Evolutionary conservation across 768 basidiomycete species (phyloP), one percentile per base, ranked within the genome.

Genomic region (Gymnopilus dilepis): DNA sequence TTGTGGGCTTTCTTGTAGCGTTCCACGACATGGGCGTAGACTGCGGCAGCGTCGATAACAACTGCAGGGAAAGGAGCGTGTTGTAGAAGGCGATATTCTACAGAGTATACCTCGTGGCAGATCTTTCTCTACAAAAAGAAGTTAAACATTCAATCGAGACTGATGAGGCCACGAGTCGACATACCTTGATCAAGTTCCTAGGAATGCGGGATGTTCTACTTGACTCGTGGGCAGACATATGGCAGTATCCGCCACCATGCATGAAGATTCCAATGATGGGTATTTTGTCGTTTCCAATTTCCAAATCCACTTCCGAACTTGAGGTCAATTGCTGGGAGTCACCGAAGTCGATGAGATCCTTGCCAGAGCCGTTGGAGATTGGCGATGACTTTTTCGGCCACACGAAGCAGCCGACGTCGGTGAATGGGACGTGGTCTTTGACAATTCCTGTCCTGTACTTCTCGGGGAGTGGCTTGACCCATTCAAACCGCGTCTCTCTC

Each of bases 201-300:
- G 84, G 84, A 50, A 86, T 80, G 54, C 79, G 73, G 2, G 82
- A 84, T 4, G 84, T 82, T 21, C 77, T 65, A 34, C 80, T 73
- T 7, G 68, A 72, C 67, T 85, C 84, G 56, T 84, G 83, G 0
- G 82, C 84, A 22, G 83, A 84, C 82, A 84, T 84, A 62, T 85
- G 84, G 63, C 81, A 84, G 59, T 84, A 85, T 13, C 82, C 84
- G 19, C 84, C 83, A 21, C 84, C 84, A 53, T 85, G 84, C 69
- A 84, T 74, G 70, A 81, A 85, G 15, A 84, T 74, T 2, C 82
- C 82, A 34, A 84, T 74, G 33, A 82, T 43, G 5, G 77, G 75
- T 2, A 68, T 67, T 21, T 74, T 68, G 5, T 67, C 71, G 6
- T 65, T 67, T 17, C 62, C 66, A 7, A 59, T 58, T 58, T 70